phyloP scores from a whole-genome alignment of 2,329 filamentous ascomycete genomes.

The Hypoxylon sp. region DNA sequence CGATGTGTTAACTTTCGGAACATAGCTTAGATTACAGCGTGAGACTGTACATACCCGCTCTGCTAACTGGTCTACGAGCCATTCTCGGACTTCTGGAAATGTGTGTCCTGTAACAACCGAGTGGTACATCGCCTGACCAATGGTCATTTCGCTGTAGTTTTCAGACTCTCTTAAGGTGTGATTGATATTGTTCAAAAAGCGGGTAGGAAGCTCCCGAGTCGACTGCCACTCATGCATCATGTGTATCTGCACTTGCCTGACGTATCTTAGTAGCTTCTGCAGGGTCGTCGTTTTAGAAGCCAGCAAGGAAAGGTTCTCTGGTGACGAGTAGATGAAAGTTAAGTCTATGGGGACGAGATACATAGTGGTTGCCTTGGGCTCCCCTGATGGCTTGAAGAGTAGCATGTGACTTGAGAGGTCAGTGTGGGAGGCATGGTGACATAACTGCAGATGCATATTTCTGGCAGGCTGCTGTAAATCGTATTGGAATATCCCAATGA shows the following conservation, averaged over 20 bases:
- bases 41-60: constrained; percentile 71
- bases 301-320: constrained; percentile 84
- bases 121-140: constrained; percentile 85
- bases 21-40: constrained; percentile 4
- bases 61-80: constrained; percentile 85
- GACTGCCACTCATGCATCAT: constrained; percentile 87
- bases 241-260: constrained; percentile 82
- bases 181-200: constrained; percentile 82
- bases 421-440: constrained; percentile 77
- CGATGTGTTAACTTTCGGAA: constrained; percentile 23
- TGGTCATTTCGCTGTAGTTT: constrained; percentile 67
- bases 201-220: constrained; percentile 79
- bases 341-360: constrained; percentile 83
- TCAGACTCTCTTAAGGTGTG: constrained; percentile 77
- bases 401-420: constrained; percentile 82
- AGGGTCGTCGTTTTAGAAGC: constrained; percentile 89
- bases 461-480: constrained; percentile 54
- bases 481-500: constrained; percentile 75
- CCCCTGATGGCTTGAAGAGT: constrained; percentile 64
- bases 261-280: constrained; percentile 87
- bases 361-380: constrained; percentile 57
- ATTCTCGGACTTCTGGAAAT: constrained; percentile 81
- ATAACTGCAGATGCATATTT: constrained; percentile 54
- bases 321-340: constrained; percentile 82
- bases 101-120: constrained; percentile 87